phyloP scores from a whole-genome alignment of 1,284 basidiomycete species.

The Coniferiporia weirii region DNA sequence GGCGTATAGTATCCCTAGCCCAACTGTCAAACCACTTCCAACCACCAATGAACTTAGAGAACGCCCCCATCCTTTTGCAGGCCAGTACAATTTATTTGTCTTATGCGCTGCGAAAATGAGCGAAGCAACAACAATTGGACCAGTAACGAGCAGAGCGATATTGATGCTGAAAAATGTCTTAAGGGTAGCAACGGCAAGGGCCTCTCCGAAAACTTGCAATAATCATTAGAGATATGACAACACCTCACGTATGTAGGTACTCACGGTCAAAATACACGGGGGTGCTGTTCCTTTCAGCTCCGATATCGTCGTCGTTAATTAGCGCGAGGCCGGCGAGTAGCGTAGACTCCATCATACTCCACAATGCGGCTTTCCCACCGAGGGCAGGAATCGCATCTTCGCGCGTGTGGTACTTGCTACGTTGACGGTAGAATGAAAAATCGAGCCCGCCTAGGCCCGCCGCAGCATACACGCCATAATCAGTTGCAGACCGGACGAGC shows the following conservation, averaged over 20 bases:
- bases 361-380: constrained; percentile 46
- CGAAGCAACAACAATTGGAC: constrained; percentile 49
- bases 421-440: constrained; percentile 65
- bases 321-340: constrained; percentile 50
- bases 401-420: constrained; percentile 67
- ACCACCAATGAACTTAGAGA: constrained; percentile 56
- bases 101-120: constrained; percentile 33
- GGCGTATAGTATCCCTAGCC: constrained; percentile 44
- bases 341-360: constrained; percentile 70
- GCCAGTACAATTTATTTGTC: constrained; percentile 18
- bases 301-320: constrained; percentile 37
- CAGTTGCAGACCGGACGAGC: constrained; percentile 59
- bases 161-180: constrained; percentile 49
- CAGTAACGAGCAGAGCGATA: constrained; percentile 52
- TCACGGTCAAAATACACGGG: constrained; percentile 71
- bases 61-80: constrained; percentile 42
- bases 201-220: constrained; percentile 51
- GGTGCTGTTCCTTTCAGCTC: constrained; percentile 28
- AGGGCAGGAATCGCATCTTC: constrained; percentile 56
- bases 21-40: constrained; percentile 40
- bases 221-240: constrained; percentile 4
- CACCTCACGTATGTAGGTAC: constrained; percentile 23
- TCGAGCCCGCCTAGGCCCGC: constrained; percentile 60
- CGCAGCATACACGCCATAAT: constrained; percentile 57
- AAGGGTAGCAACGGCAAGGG: constrained; percentile 51